Conservation (phyloP, 192 early-diverging fungal genomes). For the Backusella macrospora region DNA sequence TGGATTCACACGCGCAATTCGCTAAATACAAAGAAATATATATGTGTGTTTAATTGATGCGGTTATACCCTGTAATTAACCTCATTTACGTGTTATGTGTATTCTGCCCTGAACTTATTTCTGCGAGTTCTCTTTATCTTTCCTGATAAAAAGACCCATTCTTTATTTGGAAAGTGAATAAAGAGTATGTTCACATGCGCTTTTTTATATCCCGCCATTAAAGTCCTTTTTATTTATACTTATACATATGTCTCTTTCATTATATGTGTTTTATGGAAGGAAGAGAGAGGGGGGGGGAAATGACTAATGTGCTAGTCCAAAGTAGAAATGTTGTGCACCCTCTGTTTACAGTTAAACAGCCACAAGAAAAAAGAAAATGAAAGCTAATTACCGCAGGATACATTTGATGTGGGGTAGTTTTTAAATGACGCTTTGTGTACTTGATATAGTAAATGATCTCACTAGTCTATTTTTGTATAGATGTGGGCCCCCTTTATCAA, state of each 20-base stretch:
- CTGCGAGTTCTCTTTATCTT: not conserved
- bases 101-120: not conserved
- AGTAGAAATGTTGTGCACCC: not conserved
- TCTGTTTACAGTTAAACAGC: constrained; percentile 11
- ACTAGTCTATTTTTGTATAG: constrained; percentile 20
- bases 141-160: not conserved
- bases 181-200: constrained; percentile 4
- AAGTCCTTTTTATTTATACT: not conserved
- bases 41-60: not conserved
- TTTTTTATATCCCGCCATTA: constrained; percentile 1
- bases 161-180: constrained; percentile 8
- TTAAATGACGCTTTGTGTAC: constrained; percentile 11
- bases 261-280: constrained; percentile 2
- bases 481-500: constrained; percentile 15
- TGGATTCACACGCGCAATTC: constrained; percentile 7
- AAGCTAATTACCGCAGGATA: not conserved
- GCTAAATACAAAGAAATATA: not conserved
- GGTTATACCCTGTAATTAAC: not conserved
- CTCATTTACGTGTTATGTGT: not conserved
- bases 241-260: not conserved
- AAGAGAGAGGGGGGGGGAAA: not conserved
- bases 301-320: not conserved
- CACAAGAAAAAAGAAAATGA: not conserved
- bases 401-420: constrained; percentile 7
- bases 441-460: constrained; percentile 20